Base-by-base conservation (phyloP, 2,329 filamentous ascomycete species). In the Fusarium nurragi region DNA sequence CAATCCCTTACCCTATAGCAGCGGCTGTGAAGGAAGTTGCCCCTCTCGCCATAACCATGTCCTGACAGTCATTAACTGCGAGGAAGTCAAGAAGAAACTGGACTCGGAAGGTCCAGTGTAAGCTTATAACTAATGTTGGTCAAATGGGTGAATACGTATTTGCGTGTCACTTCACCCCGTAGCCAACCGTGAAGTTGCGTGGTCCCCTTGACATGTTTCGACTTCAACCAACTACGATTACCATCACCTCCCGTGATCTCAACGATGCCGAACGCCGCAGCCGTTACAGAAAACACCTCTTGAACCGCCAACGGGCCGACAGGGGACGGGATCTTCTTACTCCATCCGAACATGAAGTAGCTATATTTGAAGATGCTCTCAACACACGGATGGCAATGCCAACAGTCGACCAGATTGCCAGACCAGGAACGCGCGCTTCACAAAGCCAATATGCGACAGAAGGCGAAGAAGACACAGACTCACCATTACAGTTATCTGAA, bases 271-370 rank as follows among this genome's bases (percentile, higher is more conserved):
- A 71, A 37, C 59, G 53, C 14, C 69, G 60, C n/a, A 60, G 51
- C 18, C 66, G 56, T 25, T 71, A 71, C 34, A 67, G 62, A 22
- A 65, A 52, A 18, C 54, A 70, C 22, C 59, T 68, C 4, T 38
- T 38, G 21, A 32, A 39, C 11, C 41, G 36, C 11, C 30, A 46
- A 32, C 39, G 37, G 5, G 7, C 9, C 6, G 28, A 8, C 7
- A 46, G 28, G 12, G 21, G 22, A 32, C n/a, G 26, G 11, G 21
- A 28, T 22, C 18, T 16, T n/a, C 26, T 25, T n/a, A 28, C 11
- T 14, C 25, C 41, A 23, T 18, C 23, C 6, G 18, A 46, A 9
- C 39, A 46, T 19, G 19, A 56, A 41, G 40, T n/a, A 14, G 18
- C 36, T 14, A 23, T 9, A 18, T 18, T 46, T 18, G 23, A 52